Percentiles rank a stretch among this genome's conserved stretches.
These are phyloP conservation scores for Talaromyces sp. DNA, from an alignment of 2,329 filamentous ascomycete species.

Conservation along the genomic window DNA sequence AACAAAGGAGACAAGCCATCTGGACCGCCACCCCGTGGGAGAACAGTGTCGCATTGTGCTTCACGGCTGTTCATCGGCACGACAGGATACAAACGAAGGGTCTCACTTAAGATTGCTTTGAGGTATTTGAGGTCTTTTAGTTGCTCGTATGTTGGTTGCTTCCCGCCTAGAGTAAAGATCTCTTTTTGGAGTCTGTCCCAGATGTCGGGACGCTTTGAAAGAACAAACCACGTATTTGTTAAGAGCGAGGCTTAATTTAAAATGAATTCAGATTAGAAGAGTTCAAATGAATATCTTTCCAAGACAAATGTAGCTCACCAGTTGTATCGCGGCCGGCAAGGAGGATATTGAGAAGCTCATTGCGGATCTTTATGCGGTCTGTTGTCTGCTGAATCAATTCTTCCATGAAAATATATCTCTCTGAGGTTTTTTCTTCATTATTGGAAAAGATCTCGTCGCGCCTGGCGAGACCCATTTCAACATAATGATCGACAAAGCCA, in stretches of 20 bases:
- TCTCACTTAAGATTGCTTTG: constrained; percentile 43
- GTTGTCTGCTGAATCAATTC: background rate
- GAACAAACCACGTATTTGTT: background rate
- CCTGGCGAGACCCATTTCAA: background rate
- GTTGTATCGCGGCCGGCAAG: background rate
- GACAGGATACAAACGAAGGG: constrained; percentile 49
- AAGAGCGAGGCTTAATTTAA: background rate
- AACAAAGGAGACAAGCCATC: constrained; percentile 63
- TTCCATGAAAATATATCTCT: background rate
- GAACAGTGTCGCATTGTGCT: constrained; percentile 46
- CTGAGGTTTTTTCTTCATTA: background rate
- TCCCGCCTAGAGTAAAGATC: background rate
- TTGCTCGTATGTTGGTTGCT: background rate
- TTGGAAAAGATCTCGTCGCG: background rate
- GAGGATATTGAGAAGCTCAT: background rate
- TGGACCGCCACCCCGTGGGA: constrained; percentile 61
- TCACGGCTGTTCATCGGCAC: constrained; percentile 50
- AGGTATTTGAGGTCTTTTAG: background rate
- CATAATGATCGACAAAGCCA: too few species aligned
- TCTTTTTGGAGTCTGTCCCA: background rate
- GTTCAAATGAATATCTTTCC: background rate
- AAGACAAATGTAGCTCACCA: background rate
- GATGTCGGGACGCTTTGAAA: background rate
- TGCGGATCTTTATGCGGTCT: background rate
- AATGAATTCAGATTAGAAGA: background rate